These are phyloP conservation scores for Starmerella geochares DNA, from an alignment of 805 yeast species.

Conservation along the genomic window DNA sequence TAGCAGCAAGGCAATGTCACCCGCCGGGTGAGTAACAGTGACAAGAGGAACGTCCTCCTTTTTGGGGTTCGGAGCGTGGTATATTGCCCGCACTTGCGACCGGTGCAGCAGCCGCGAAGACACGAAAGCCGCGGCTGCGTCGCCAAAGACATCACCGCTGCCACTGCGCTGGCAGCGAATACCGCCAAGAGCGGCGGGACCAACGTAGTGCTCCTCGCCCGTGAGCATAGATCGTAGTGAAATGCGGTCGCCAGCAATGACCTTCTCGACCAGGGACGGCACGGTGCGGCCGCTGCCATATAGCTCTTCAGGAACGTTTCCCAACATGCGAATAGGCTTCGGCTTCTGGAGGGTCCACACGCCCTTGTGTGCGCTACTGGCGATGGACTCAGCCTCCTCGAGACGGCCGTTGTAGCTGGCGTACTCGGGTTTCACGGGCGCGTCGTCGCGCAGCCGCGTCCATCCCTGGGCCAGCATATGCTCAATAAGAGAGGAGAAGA, in stretches of 20 bases:
- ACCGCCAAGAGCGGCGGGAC: constrained; percentile 64
- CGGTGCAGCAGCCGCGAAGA: constrained; percentile 48
- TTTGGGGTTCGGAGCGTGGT: constrained; percentile 44
- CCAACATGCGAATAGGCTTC: constrained; percentile 12
- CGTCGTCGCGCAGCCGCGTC: constrained; percentile 52
- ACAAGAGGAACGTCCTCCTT: constrained; percentile 39
- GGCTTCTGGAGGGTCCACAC: constrained; percentile 38
- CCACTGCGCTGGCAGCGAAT: constrained; percentile 61
- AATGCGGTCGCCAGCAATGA: constrained; percentile 69
- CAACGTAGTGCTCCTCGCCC: constrained; percentile 43
- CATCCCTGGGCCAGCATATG: constrained; percentile 48
- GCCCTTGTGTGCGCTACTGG: constrained; percentile 44
- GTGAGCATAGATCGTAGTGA: constrained; percentile 46
- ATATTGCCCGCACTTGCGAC: constrained; percentile 41
- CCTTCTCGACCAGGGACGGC: constrained; percentile 60
- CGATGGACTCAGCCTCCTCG: constrained; percentile 36
- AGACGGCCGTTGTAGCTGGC: constrained; percentile 33
- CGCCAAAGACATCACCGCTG: constrained; percentile 34
- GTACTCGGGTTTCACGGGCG: constrained; percentile 35
- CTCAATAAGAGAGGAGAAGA: constrained; percentile 49
- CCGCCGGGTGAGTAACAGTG: constrained; percentile 59
- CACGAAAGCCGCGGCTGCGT: constrained; percentile 26
- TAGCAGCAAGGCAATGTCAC: constrained; percentile 59
- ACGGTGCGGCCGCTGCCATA: constrained; percentile 34
- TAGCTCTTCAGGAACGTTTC: constrained; percentile 22